Base-by-base conservation (phyloP, 331 rosid genomes). In the Prunus yedoensis region DNA sequence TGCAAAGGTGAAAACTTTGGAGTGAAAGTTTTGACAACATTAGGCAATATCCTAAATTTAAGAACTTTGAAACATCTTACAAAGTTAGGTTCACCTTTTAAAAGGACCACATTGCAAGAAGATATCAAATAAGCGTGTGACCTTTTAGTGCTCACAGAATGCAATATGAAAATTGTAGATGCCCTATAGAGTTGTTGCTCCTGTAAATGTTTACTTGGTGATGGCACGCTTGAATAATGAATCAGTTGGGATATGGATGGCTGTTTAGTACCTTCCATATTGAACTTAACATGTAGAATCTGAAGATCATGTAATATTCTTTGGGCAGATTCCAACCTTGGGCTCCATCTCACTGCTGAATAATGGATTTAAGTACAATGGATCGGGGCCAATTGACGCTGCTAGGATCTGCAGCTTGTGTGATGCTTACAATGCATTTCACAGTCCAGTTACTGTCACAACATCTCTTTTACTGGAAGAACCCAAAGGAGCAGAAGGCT, bases 401-500 rank as follows among this genome's bases (percentile, higher is more conserved):
- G 77, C 10, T 92, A 70, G 99, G 97, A 73, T 87, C 97, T 6
- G 93, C 87, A 61, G 85, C 73, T 65, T 86, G 95, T 79, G 89
- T 70, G 43, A 83, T 94, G 99, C 81, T 85, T 38, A 70, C 99
- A 2, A 79, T 92, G 99, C 97, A 94, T 87, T 95, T 92, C 94
- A 92, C 97, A 1, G 57, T 86, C 71, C 99, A 95, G 83, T 73
- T 95, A 71, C 13, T 90, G 47, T 95, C 99, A 1, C 93, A 90
- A 51, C 99, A 95, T 84, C 93, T 92, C 70, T 92, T 95, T 80
- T 92, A 87, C 81, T 92, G 99, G 99, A 92, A 95, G 92, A 95
- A 89, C 49, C 96, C 97, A 14, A 92, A 90, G 78, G 99, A 95
- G 84, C 97, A 95, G 79, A 95, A 79, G 81, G 97, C 99, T 53